phyloP scores from a whole-genome alignment of 208 protist species.

The Trichomonas gallinae region DNA sequence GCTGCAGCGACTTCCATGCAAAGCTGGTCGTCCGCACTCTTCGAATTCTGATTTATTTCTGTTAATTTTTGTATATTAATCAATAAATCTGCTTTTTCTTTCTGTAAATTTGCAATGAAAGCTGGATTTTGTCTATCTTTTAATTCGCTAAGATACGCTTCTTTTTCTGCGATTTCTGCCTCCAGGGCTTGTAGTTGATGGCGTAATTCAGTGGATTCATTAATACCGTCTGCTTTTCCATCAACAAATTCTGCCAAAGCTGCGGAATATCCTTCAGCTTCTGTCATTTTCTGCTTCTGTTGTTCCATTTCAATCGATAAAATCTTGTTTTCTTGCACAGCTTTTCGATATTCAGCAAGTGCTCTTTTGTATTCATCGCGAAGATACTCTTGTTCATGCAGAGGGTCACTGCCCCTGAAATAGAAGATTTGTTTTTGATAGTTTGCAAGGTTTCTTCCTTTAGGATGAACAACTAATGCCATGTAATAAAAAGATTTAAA shows the following conservation, averaged over 20 bases:
- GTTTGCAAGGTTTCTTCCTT: not conserved
- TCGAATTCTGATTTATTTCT: not conserved
- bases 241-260: not conserved
- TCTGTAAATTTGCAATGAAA: not conserved
- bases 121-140: not conserved
- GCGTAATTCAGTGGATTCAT: not conserved
- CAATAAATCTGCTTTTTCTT: not conserved
- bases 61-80: not conserved
- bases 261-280: not conserved
- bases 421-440: not conserved
- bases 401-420: not conserved
- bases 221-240: not conserved
- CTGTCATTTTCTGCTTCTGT: not conserved
- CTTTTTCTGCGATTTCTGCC: not conserved
- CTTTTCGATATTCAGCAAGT: not conserved
- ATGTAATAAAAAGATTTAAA: not conserved
- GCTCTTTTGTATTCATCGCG: not conserved
- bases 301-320: not conserved
- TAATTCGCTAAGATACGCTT: not conserved
- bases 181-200: not conserved
- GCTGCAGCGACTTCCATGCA: not conserved
- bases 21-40: not conserved
- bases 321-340: not conserved
- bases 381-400: not conserved
- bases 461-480: not conserved